Percentiles rank a stretch among this genome's conserved stretches.
Evolutionary conservation across 192 early-diverging fungal genomes (phyloP).

Genomic region (Geranomyces michiganensis): DNA sequence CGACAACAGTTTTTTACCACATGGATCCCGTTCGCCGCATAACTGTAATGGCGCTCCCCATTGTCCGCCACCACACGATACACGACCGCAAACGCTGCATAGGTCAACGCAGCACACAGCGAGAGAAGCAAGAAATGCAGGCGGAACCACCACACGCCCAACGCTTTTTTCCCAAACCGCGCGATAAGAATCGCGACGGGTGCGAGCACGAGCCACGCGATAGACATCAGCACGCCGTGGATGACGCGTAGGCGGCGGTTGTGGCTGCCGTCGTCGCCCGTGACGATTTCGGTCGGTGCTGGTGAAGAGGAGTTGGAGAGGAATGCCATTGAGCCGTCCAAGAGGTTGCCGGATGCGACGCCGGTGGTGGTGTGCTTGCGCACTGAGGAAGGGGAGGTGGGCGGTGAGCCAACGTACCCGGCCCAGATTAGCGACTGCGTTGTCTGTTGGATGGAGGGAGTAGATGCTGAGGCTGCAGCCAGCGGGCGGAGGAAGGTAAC

Average conservation of each 20-base stretch:
- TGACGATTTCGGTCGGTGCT: background rate
- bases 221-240: slow-evolving; percentile 53
- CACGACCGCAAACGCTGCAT: slow-evolving; percentile 11
- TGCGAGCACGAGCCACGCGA: slow-evolving; percentile 48
- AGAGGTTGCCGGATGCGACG: background rate
- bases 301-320: background rate
- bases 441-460: slow-evolving; percentile 9
- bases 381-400: slow-evolving; percentile 5
- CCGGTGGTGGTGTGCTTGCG: slow-evolving; percentile 17
- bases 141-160: slow-evolving; percentile 50
- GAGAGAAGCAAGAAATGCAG: slow-evolving; percentile 43
- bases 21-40: slow-evolving; percentile 23
- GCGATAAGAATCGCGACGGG: slow-evolving; percentile 51
- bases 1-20: background rate
- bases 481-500: slow-evolving; percentile 24
- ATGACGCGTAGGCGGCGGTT: slow-evolving; percentile 14
- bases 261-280: background rate
- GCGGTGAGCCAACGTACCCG: slow-evolving; percentile 9
- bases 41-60: slow-evolving; percentile 9
- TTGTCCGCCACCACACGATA: slow-evolving; percentile 18
- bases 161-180: slow-evolving; percentile 41
- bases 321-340: slow-evolving; percentile 22
- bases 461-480: background rate
- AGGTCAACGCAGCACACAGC: slow-evolving; percentile 15
- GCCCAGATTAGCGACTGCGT: slow-evolving; percentile 37